Conservation (phyloP, 2,329 filamentous ascomycete species). For the Ceratocystis diversiconidia region DNA sequence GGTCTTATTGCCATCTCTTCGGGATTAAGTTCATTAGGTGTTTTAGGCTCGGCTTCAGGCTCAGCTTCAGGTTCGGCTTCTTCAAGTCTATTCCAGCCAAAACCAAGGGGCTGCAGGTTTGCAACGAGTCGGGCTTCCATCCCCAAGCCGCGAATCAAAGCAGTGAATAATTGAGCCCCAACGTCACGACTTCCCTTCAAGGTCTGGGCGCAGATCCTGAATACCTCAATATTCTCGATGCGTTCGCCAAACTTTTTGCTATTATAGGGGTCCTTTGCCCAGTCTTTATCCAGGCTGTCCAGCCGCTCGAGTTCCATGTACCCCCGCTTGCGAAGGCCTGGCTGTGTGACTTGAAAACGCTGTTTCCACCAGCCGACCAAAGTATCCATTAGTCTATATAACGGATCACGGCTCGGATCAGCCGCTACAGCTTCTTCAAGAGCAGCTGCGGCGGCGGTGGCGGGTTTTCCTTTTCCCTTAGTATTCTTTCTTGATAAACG, state of each 20-base stretch:
- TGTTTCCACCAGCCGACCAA: conserved; percentile 83
- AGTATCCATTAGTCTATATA: conserved; percentile 60
- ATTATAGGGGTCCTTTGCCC: conserved; percentile 48
- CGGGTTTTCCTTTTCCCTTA: conserved; percentile 28
- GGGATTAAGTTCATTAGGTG: neutral
- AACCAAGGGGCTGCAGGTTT: conserved; percentile 74
- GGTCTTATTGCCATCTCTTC: neutral
- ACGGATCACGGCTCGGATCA: conserved; percentile 70
- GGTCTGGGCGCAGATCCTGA: conserved; percentile 51
- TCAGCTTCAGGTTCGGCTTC: conserved; percentile 48
- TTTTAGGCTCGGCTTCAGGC: neutral
- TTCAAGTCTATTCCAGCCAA: conserved; percentile 80
- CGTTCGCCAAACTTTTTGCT: conserved; percentile 59
- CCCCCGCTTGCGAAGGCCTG: conserved; percentile 74
- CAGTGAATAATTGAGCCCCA: conserved; percentile 79
- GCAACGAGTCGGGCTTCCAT: conserved; percentile 73
- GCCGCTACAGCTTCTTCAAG: conserved; percentile 51
- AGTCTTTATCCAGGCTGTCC: conserved; percentile 58
- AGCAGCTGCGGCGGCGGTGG: conserved; percentile 40
- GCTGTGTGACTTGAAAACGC: conserved; percentile 60
- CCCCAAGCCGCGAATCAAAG: conserved; percentile 63
- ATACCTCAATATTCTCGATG: conserved; percentile 50
- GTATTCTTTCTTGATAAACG: conserved; percentile 23
- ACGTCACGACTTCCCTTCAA: conserved; percentile 76
- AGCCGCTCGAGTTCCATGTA: conserved; percentile 69